These are phyloP conservation scores for Aegilops tauschii DNA, from an alignment of 176 grass and related monocot genomes.

Conservation along the genomic window DNA sequence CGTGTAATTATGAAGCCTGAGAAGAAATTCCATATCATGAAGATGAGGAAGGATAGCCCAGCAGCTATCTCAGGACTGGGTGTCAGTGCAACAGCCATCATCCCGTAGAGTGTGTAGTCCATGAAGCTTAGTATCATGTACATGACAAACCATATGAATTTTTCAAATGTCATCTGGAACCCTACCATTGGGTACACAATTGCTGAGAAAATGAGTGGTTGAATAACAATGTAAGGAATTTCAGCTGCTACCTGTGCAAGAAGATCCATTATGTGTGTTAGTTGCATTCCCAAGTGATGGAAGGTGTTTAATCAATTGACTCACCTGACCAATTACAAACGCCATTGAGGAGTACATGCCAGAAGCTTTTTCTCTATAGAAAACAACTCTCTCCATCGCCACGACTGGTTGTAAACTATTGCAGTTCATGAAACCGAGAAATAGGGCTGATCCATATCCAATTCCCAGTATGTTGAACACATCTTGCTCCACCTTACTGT, in stretches of 20 bases:
- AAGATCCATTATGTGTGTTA: not conserved
- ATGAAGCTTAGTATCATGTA: slow-evolving; percentile 59
- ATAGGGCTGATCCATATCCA: slow-evolving; percentile 49
- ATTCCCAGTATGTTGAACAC: slow-evolving; percentile 74
- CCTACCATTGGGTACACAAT: slow-evolving; percentile 70
- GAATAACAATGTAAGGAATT: slow-evolving; percentile 48
- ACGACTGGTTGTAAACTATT: slow-evolving; percentile 60
- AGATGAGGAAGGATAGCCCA: slow-evolving; percentile 56
- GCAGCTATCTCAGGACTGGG: slow-evolving; percentile 68
- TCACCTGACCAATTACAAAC: slow-evolving; percentile 58
- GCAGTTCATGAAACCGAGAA: slow-evolving; percentile 64
- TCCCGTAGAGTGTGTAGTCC: slow-evolving; percentile 63
- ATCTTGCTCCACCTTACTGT: slow-evolving; percentile 70
- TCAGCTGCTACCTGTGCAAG: slow-evolving; percentile 39
- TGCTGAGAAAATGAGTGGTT: slow-evolving; percentile 43
- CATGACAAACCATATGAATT: slow-evolving; percentile 58
- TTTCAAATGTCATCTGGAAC: slow-evolving; percentile 34
- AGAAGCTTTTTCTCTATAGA: slow-evolving; percentile 58
- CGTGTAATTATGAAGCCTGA: slow-evolving; percentile 59
- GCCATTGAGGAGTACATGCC: slow-evolving; percentile 68
- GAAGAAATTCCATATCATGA: slow-evolving; percentile 67
- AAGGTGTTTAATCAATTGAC: not conserved
- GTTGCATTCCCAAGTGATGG: not conserved
- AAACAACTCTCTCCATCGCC: slow-evolving; percentile 50
- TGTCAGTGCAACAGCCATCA: slow-evolving; percentile 68